Percentiles rank a stretch among this genome's conserved stretches.
phyloP scores from a whole-genome alignment of 2,329 filamentous ascomycete genomes.

The Clonostachys rosea region DNA sequence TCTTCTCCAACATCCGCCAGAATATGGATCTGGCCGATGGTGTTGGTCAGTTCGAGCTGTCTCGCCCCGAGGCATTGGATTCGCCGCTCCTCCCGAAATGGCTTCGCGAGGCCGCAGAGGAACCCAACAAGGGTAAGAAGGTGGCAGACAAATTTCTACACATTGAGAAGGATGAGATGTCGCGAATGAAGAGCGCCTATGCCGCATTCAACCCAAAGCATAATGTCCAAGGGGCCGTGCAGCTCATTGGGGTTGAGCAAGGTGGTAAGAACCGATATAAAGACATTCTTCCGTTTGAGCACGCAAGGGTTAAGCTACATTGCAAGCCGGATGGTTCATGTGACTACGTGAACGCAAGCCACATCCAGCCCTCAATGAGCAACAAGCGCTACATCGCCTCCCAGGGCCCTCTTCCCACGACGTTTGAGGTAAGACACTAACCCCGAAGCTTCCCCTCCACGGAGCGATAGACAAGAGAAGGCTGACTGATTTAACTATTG shows the following conservation, averaged over 20 bases:
- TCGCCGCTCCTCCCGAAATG: constrained; percentile 63
- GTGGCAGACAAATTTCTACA: constrained; percentile 80
- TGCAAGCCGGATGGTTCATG: constrained; percentile 63
- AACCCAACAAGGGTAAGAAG: constrained; percentile 68
- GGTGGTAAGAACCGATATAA: constrained; percentile 96
- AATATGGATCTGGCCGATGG: constrained; percentile 94
- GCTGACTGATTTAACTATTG: constrained; percentile 14
- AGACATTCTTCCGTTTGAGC: constrained; percentile 95
- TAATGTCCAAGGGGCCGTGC: constrained; percentile 38
- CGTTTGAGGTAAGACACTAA: constrained; percentile 66
- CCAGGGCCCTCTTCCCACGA: constrained; percentile 87
- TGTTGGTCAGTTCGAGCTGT: constrained; percentile 73
- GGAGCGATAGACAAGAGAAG: background rate
- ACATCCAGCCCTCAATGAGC: constrained; percentile 73
- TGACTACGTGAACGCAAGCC: constrained; percentile 94
- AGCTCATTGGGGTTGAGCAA: constrained; percentile 90
- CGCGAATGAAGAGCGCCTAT: constrained; percentile 83
- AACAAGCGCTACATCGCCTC: constrained; percentile 94
- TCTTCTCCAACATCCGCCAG: constrained; percentile 94
- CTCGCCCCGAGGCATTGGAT: constrained; percentile 38
- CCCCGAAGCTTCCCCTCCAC: no score
- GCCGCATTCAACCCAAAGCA: constrained; percentile 39
- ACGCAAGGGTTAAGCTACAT: constrained; percentile 78
- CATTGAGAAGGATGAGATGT: constrained; percentile 81
- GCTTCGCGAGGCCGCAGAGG: constrained; percentile 66